Conservation (phyloP, 2,329 filamentous ascomycete species). For the Diaporthe vaccinii region DNA sequence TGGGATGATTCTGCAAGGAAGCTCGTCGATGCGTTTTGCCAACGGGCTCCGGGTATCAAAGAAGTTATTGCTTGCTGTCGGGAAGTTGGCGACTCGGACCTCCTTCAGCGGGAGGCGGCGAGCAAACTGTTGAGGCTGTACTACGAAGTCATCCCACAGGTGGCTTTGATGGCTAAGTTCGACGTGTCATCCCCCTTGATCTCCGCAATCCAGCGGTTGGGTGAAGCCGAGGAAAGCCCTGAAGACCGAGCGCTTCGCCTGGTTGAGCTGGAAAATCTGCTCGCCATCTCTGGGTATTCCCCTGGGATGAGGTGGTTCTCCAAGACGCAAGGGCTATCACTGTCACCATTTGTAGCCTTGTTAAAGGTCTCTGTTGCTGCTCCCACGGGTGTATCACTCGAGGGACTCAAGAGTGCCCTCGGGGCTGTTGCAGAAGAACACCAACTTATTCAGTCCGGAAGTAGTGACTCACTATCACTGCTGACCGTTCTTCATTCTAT, state of each 20-base stretch:
- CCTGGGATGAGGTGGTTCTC: constrained; percentile 93
- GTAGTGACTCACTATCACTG: constrained; percentile 58
- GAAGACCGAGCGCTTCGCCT: constrained; percentile 68
- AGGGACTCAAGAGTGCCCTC: constrained; percentile 69
- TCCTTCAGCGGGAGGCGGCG: constrained; percentile 83
- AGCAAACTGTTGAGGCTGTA: constrained; percentile 86
- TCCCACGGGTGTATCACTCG: constrained; percentile 60
- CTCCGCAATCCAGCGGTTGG: constrained; percentile 73
- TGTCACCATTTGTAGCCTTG: constrained; percentile 80
- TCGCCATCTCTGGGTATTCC: constrained; percentile 84
- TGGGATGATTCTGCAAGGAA: constrained; percentile 80
- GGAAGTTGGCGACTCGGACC: constrained; percentile 74
- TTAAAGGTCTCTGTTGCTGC: constrained; percentile 70
- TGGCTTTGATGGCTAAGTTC: constrained; percentile 86
- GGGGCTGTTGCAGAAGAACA: constrained; percentile 73
- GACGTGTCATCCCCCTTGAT: constrained; percentile 86
- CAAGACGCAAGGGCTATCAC: constrained; percentile 73
- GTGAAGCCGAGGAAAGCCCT: constrained; percentile 56
- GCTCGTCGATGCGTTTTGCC: constrained; percentile 80
- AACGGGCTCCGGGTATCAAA: constrained; percentile 84
- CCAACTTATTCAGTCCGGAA: constrained; percentile 66
- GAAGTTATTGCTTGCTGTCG: constrained; percentile 83
- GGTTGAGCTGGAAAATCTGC: constrained; percentile 84
- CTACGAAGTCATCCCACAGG: constrained; percentile 83
- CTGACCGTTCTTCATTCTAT: constrained; percentile 52